Evolutionary conservation across 441 rosid genomes (phyloP), one percentile per base, ranked within the genome.

Genomic region (Pelargonium myrrhifolium): DNA sequence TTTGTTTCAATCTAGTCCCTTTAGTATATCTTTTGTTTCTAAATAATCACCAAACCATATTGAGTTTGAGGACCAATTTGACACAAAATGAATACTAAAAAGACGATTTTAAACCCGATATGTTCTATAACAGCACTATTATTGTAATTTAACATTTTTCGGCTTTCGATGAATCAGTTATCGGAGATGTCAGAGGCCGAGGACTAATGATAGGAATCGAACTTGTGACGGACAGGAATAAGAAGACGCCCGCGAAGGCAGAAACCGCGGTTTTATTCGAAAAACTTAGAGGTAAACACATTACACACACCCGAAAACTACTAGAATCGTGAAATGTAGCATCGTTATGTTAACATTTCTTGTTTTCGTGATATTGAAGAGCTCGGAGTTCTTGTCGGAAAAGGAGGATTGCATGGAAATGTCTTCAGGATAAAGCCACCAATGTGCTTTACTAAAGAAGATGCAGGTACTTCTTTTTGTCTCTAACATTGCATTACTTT

Each of bases 371-470:
- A 20, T 6, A 28, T 12, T 72, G 78, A 75, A 94, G 98, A 89
- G 66, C 87, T 84, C 0, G 93, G 99, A 1, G 70, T 90, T 22
- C 81, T 94, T 51, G 85, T 89, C 1, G 95, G 98, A 64, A 92
- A 94, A 84, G 98, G 97, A 15, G 99, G 99, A 55, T 75, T 86
- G 9, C 86, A 94, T 45, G 96, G 91, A 40, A 94, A 82, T 20
- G 96, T 92, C 67, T 89, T 94, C 79, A 84, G 97, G 73, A 82
- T 94, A 72, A 92, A 88, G 70, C 97, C 98, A 8, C 99, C 97
- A 0, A 87, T 89, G 98, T 94, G 99, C 76, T 94, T 88, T 76
- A 79, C 85, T 62, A 87, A 87, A 81, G 90, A 88, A 21, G 98
- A 94, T 83, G 96, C 98, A 24, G 99, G 98, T 86, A 83, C 60